Conservation (phyloP, 768 basidiomycete genomes). For the Suillus subluteus region DNA sequence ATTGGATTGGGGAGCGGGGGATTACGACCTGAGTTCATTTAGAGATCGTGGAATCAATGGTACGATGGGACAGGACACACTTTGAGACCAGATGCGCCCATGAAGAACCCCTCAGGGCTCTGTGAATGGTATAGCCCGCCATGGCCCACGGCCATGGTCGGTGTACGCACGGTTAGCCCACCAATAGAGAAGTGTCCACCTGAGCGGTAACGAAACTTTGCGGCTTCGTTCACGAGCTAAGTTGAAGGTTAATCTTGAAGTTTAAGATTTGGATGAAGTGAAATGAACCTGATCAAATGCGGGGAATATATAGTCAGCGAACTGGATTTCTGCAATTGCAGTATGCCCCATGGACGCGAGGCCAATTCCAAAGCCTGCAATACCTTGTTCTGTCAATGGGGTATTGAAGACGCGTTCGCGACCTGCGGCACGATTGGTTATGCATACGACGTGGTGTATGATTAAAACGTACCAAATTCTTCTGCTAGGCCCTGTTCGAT, state of each 20-base stretch:
- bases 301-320: slow-evolving; percentile 89
- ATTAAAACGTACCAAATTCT: slow-evolving; percentile 72
- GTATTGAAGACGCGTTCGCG: slow-evolving; percentile 95
- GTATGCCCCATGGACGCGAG: slow-evolving; percentile 92
- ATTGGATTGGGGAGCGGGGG: slow-evolving; percentile 92
- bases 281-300: slow-evolving; percentile 85
- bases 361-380: slow-evolving; percentile 93
- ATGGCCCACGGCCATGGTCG: slow-evolving; percentile 92
- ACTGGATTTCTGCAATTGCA: slow-evolving; percentile 93
- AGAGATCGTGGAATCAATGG: neutral
- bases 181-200: slow-evolving; percentile 86
- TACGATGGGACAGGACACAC: slow-evolving; percentile 37
- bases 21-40: slow-evolving; percentile 63
- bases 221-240: slow-evolving; percentile 92
- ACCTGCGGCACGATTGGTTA: slow-evolving; percentile 47
- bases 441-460: slow-evolving; percentile 1
- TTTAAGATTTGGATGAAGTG: slow-evolving; percentile 5
- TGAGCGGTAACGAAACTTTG: slow-evolving; percentile 89
- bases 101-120: slow-evolving; percentile 93
- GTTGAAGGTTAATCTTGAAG: neutral
- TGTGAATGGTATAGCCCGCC: slow-evolving; percentile 95
- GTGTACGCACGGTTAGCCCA: slow-evolving; percentile 78
- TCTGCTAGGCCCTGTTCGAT: slow-evolving; percentile 79
- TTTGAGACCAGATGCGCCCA: slow-evolving; percentile 89
- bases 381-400: slow-evolving; percentile 90